Conservation (phyloP, 2,329 filamentous ascomycete genomes). For the Trichoderma sp. region DNA sequence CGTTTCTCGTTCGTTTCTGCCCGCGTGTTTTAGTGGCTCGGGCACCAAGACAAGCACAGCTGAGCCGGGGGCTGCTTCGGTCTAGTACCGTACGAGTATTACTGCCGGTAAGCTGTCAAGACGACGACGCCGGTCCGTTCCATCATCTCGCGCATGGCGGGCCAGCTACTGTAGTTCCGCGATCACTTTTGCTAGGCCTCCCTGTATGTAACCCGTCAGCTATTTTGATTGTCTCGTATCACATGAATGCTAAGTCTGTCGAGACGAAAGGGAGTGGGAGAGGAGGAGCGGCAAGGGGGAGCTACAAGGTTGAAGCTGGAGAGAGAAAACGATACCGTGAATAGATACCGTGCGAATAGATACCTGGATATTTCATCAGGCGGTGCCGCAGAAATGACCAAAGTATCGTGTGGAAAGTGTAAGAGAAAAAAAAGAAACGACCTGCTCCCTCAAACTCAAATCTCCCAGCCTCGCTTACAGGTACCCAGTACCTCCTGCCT, state of each 20-base stretch:
- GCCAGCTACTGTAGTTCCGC: conserved; percentile 7
- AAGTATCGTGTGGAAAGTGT: background rate
- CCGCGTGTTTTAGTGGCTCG: background rate
- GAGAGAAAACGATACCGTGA: background rate
- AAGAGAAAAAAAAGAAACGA: background rate
- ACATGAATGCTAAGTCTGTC: background rate
- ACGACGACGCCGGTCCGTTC: background rate
- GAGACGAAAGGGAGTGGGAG: background rate
- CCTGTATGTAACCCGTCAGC: conserved; percentile 2
- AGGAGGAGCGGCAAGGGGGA: background rate
- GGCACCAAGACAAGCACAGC: background rate
- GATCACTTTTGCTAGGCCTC: background rate
- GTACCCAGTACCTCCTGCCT: background rate
- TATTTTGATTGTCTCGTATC: background rate
- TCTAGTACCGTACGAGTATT: background rate
- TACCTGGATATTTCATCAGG: background rate
- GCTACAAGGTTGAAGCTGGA: background rate
- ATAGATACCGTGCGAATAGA: too few species aligned
- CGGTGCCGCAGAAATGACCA: background rate
- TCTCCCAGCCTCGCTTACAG: background rate
- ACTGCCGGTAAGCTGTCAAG: conserved; percentile 4
- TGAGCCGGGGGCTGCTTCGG: background rate
- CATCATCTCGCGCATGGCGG: conserved; percentile 8
- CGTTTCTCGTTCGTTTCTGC: background rate
- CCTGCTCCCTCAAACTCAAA: background rate